Percentiles rank a stretch among this genome's conserved stretches.
Evolutionary conservation across 345 rosid species (phyloP).

Genomic region (Ailanthus altissimus): DNA sequence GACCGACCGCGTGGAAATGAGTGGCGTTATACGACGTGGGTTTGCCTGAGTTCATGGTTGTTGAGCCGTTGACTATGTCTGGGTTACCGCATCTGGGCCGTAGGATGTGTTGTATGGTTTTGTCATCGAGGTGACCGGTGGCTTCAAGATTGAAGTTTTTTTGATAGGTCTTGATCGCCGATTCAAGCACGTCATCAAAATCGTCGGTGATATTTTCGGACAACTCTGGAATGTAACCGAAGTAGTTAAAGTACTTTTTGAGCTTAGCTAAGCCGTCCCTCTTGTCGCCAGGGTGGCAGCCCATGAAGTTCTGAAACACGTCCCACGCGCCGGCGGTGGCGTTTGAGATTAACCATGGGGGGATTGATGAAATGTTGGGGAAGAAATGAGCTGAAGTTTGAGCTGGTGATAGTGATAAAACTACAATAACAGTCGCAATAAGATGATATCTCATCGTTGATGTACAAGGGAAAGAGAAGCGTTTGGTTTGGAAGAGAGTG

Average conservation of each 20-base stretch:
- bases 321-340: conserved; percentile 55
- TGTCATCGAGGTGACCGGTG: conserved; percentile 72
- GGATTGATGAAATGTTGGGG: conserved; percentile 46
- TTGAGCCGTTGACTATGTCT: conserved; percentile 80
- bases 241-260: conserved; percentile 68
- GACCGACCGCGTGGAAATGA: conserved; percentile 55
- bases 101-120: conserved; percentile 59
- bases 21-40: conserved; percentile 27
- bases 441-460: conserved; percentile 23
- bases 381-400: conserved; percentile 32
- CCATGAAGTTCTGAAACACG: conserved; percentile 53
- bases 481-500: neutral
- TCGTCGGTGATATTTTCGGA: conserved; percentile 59
- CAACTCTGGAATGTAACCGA: conserved; percentile 63
- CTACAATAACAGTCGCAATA: conserved; percentile 19
- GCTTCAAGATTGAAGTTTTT: conserved; percentile 64
- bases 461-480: neutral
- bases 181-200: conserved; percentile 58
- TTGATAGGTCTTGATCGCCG: conserved; percentile 74
- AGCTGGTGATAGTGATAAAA: conserved; percentile 17
- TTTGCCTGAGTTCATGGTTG: conserved; percentile 66
- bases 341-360: conserved; percentile 34
- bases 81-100: conserved; percentile 88
- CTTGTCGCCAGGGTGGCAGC: conserved; percentile 63
- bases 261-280: conserved; percentile 61